Percentiles rank a stretch among this genome's conserved stretches.
Conservation (phyloP, 306 rosid genomes). For the Acacia acuminata region DNA sequence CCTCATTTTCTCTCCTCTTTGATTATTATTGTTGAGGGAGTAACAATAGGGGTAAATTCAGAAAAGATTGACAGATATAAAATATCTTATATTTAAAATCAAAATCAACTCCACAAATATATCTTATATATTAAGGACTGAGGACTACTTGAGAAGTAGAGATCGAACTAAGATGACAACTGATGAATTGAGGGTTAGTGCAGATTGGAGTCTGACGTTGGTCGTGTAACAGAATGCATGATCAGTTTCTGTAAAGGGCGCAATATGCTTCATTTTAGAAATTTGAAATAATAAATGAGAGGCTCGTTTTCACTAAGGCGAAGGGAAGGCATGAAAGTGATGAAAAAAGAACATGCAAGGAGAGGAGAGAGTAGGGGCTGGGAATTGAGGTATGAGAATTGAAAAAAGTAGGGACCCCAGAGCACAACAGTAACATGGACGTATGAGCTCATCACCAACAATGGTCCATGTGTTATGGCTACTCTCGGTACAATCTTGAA, state of each 20-base stretch:
- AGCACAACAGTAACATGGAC: slow-evolving; percentile 36
- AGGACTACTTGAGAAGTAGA: background rate
- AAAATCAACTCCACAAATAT: no score
- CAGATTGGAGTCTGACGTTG: background rate
- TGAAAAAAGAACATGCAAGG: slow-evolving; percentile 8
- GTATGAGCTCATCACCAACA: slow-evolving; percentile 22
- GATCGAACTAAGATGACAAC: background rate
- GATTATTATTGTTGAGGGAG: no score
- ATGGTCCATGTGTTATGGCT: slow-evolving; percentile 45
- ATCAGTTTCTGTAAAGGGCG: background rate
- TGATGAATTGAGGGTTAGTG: background rate
- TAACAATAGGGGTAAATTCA: no score
- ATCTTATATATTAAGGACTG: no score
- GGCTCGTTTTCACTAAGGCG: background rate
- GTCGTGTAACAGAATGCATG: background rate
- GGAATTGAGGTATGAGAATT: slow-evolving; percentile 19
- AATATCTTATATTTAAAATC: no score
- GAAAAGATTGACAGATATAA: no score
- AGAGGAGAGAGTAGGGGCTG: background rate
- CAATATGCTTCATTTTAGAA: background rate
- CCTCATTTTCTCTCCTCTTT: no score
- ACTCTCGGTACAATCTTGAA: background rate
- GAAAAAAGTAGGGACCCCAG: background rate
- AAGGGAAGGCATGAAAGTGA: background rate
- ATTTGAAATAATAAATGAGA: background rate